Evolutionary conservation across 2,329 filamentous ascomycete species (phyloP), one percentile per base, ranked within the genome.

Genomic region (Colletotrichum sp.): DNA sequence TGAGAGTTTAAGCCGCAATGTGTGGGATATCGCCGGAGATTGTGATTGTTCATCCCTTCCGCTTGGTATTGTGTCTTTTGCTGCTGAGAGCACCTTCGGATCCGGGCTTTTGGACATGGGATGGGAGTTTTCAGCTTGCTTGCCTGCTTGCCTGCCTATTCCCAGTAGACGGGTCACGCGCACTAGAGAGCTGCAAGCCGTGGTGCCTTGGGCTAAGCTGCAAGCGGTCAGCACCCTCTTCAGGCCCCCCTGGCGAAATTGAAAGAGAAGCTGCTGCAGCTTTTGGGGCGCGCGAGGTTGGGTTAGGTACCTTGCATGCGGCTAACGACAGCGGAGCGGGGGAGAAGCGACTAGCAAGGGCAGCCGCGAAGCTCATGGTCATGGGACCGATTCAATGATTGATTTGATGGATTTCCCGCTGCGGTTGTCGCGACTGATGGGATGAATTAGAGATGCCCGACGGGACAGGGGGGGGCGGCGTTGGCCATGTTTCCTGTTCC

Each of bases 401-500:
- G 38, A 43, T 43, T 36, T 43, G 38, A 43, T n/a, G 38, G 38
- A 43, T n/a, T 43, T 43, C 16, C 38, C 38, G 38, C 38, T 10
- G 38, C 38, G 38, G 38, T 43, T 28, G 24, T 18, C 24, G 56
- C 56, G 56, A 32, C 24, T 56, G 43, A 66, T 71, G 69, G 62
- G 61, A 71, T 28, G 69, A 55, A 66, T 71, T 71, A 71, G 18
- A 71, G 32, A 58, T 32, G 69, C 55, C 52, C 56, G 24, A 60
- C 48, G 24, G 15, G 56, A 60, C 43, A 10, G n/a, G 28, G 38
- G 28, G 15, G 6, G 13, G 6, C 15, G 7, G 34, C 34, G 34
- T 8, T 15, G 13, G 24, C 36, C 8, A 43, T n/a, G 36, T 43
- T 43, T 43, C 36, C 16, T 43, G 36, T 43, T 43, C 52, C 52